Conservation (phyloP, 768 basidiomycete species). For the Phylloporus sp. region DNA sequence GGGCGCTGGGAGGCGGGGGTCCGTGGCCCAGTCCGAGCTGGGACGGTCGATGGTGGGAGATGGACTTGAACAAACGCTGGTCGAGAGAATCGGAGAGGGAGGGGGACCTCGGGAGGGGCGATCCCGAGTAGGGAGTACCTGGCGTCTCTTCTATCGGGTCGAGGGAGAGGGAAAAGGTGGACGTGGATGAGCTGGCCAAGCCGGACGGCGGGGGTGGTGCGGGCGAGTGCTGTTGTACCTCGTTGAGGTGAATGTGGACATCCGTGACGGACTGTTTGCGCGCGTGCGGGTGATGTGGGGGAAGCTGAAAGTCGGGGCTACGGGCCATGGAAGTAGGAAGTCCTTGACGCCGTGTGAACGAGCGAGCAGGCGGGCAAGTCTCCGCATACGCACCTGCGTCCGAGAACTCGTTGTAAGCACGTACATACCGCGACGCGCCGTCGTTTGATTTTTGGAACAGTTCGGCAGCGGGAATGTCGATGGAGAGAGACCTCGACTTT, state of each 20-base stretch:
- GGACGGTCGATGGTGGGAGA: constrained; percentile 35
- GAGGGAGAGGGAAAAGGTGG: constrained; percentile 44
- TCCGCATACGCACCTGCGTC: constrained; percentile 14
- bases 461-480: constrained; percentile 53
- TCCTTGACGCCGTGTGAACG: constrained; percentile 9
- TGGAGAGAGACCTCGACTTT: constrained; percentile 56
- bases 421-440: constrained; percentile 23
- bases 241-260: constrained; percentile 36
- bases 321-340: constrained; percentile 30
- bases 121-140: constrained; percentile 34
- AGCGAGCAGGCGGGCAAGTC: background rate
- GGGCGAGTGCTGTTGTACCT: constrained; percentile 21
- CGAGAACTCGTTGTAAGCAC: constrained; percentile 30
- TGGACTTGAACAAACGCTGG: constrained; percentile 19
- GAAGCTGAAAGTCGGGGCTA: constrained; percentile 46
- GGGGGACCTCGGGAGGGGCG: constrained; percentile 30
- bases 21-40: constrained; percentile 47
- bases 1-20: constrained; percentile 24
- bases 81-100: constrained; percentile 27
- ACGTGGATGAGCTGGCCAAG: constrained; percentile 37
- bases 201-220: constrained; percentile 17
- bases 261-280: constrained; percentile 68
- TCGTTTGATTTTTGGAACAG: constrained; percentile 26
- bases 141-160: constrained; percentile 46
- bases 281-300: constrained; percentile 68